Conservation (phyloP, 2,329 filamentous ascomycete genomes). For the Elsinoe australis region DNA sequence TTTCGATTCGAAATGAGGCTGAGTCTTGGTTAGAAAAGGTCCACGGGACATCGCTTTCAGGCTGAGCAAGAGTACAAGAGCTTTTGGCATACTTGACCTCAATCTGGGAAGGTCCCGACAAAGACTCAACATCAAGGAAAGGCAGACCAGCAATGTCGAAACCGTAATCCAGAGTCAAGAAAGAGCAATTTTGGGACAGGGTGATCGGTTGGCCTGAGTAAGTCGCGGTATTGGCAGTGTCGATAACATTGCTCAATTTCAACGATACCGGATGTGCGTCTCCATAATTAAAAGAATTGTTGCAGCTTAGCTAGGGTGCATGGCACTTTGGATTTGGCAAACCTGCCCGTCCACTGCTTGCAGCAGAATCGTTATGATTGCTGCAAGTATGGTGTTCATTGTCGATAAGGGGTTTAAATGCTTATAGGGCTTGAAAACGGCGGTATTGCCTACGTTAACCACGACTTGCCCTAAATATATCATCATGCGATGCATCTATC, state of each 20-base stretch:
- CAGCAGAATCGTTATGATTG: no score
- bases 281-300: neutral
- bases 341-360: no score
- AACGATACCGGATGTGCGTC: neutral
- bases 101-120: conserved; percentile 27
- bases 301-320: neutral
- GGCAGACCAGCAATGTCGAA: conserved; percentile 31
- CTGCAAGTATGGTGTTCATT: no score
- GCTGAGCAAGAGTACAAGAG: conserved; percentile 25
- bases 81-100: conserved; percentile 34
- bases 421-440: no score
- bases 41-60: conserved; percentile 31
- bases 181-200: neutral
- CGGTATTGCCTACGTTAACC: no score
- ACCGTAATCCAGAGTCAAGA: conserved; percentile 24
- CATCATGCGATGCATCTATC: no score
- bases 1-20: conserved; percentile 34
- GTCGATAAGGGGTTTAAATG: no score
- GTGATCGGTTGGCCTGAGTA: neutral
- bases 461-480: no score
- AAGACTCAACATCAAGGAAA: conserved; percentile 26
- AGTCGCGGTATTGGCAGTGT: neutral
- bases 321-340: neutral
- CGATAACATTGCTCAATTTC: neutral
- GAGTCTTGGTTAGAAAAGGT: conserved; percentile 25